A percentile compares a stretch with the other conserved stretches of the same genome.
These are phyloP conservation scores for Lanmaoa pseudosensibilis DNA, from an alignment of 768 basidiomycete species.

Conservation along the genomic window DNA sequence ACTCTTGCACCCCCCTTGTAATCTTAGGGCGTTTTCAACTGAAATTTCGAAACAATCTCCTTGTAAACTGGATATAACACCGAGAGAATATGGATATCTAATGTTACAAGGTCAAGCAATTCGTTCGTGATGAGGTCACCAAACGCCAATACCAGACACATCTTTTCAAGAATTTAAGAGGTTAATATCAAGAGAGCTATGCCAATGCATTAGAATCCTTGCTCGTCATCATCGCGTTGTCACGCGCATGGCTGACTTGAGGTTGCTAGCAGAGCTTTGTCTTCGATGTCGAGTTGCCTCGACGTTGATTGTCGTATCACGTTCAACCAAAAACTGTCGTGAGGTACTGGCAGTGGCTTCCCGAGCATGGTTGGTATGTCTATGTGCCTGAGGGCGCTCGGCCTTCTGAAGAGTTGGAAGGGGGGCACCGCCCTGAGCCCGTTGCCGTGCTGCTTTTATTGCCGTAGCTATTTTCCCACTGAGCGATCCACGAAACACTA, in stretches of 20 bases:
- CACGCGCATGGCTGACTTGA: constrained; percentile 39
- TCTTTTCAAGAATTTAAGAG: constrained; percentile 10
- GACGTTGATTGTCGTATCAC: constrained; percentile 31
- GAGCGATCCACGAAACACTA: constrained; percentile 1
- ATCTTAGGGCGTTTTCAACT: constrained; percentile 19
- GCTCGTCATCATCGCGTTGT: constrained; percentile 31
- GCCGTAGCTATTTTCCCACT: constrained; percentile 26
- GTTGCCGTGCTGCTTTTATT: constrained; percentile 24
- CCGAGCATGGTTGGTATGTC: constrained; percentile 33
- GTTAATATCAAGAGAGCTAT: constrained; percentile 7
- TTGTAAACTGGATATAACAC: constrained; percentile 15
- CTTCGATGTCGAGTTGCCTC: constrained; percentile 30
- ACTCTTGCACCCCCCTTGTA: constrained; percentile 23
- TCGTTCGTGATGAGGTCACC: constrained; percentile 3
- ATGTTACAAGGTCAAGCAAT: constrained; percentile 24
- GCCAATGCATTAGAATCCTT: background rate
- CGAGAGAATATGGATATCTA: constrained; percentile 14
- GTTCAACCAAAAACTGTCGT: constrained; percentile 31
- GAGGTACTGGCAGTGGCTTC: constrained; percentile 13
- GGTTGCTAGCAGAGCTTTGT: constrained; percentile 31
- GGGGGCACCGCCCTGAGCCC: constrained; percentile 8
- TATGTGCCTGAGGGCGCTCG: constrained; percentile 22
- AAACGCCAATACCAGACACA: constrained; percentile 3
- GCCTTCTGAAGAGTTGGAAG: constrained; percentile 23
- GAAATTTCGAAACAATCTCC: constrained; percentile 14